Base-by-base conservation (phyloP, 805 yeast species). In the Kodamaea kakaduensis region DNA sequence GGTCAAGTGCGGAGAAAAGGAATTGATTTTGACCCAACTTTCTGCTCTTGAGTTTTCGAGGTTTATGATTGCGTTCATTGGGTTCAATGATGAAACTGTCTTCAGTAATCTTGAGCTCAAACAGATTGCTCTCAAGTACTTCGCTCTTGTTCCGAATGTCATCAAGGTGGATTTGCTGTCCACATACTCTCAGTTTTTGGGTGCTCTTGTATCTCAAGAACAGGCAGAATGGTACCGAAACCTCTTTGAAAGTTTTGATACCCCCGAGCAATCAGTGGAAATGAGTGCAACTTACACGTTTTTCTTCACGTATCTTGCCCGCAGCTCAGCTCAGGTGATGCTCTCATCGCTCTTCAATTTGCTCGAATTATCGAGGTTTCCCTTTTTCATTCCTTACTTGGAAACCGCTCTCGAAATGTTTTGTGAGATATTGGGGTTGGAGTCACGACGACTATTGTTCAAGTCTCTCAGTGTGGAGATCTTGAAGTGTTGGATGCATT, bases 401-500 rank as follows among this genome's bases (percentile, higher is more conserved):
- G 39, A 42, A 5, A 23, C 31, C 9, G 46, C 68, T 3, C 33
- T 72, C 3, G 18, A 19, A 1, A 32, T 34, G 1, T 52, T 66
- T 21, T 51, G 67, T 5, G 4, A 14, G 1, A 17, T 20, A 4
- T 42, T 51, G 24, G 40, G 42, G 0, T 27, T 54, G 5, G 20
- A 32, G 0, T 26, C 36, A 10, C 25, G 54, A 0, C 42, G 28
- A 10, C 33, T 30, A 1, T 37, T 72, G 3, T 68, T 69, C 41
- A 48, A 50, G 31, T 36, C 44, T 9, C 46, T 59, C 17, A 59
- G 52, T 31, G 44, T 59, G 22, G 63, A 62, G 9, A 48, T 74
- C 3, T 50, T 75, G 31, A 67, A 59, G 36, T 56, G 56, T 14
- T 75, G 79, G 78, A 55, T 58, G 50, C 50, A 52, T n/a, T 58